phyloP scores from a whole-genome alignment of 148 eudicot genomes.

The Diospyros kaki region DNA sequence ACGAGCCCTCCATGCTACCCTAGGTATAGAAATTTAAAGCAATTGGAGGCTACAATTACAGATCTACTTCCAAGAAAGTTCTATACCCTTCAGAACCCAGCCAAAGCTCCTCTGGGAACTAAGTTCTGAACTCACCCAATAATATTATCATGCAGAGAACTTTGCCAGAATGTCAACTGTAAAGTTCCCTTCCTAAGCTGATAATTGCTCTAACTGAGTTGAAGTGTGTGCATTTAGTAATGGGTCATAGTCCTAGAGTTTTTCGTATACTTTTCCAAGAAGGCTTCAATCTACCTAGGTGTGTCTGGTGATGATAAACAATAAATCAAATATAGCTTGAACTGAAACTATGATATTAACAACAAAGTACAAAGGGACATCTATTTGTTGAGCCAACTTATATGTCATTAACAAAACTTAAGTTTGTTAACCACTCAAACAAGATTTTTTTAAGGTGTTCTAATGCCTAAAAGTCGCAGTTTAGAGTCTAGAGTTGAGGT shows the following conservation, averaged over 20 bases:
- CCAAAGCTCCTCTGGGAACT: background rate
- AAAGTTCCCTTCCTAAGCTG: background rate
- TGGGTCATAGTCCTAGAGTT: background rate
- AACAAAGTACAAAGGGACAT: background rate
- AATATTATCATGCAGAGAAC: background rate
- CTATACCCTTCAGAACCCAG: no score
- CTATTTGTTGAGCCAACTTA: no score
- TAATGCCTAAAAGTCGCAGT: no score
- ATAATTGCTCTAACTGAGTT: background rate
- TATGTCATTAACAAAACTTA: no score
- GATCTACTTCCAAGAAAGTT: no score
- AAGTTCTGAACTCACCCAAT: background rate
- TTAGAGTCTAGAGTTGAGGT: no score
- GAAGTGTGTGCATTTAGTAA: background rate
- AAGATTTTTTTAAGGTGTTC: no score
- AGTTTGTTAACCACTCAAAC: no score
- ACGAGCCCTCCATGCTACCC: no score
- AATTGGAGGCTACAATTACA: no score
- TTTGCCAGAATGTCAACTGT: background rate
- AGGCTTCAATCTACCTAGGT: background rate
- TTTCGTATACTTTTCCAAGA: background rate
- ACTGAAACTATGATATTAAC: background rate
- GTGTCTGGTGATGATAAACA: background rate
- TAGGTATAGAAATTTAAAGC: no score
- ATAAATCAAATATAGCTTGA: background rate